Percentiles rank a stretch among this genome's conserved stretches.
phyloP scores from a whole-genome alignment of 2,329 filamentous ascomycete species.

The Colletotrichum phormii region DNA sequence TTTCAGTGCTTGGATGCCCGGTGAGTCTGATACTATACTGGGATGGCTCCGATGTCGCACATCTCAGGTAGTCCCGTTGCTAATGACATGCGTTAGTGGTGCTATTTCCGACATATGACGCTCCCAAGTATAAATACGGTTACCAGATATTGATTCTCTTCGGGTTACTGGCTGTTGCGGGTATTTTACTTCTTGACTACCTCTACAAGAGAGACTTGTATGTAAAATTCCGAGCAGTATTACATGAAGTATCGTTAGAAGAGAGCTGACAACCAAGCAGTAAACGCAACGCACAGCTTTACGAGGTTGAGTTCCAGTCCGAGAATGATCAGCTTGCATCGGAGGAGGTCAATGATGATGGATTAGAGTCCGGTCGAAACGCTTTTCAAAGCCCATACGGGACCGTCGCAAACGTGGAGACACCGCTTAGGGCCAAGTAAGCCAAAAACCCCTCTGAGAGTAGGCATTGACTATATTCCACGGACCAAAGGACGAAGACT shows the following conservation, averaged over 20 bases:
- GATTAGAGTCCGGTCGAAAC: too few relatives aligned
- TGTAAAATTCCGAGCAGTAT: neutral
- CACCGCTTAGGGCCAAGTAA: neutral
- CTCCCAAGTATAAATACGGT: neutral
- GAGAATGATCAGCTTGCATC: neutral
- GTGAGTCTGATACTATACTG: neutral
- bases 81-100: neutral
- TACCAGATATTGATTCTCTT: neutral
- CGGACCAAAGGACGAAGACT: too few relatives aligned
- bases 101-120: neutral
- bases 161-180: neutral
- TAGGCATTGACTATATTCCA: too few relatives aligned
- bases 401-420: neutral
- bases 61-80: neutral
- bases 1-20: neutral
- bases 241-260: neutral
- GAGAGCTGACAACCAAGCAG: neutral
- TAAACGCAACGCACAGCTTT: neutral
- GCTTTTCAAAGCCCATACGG: neutral
- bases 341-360: neutral
- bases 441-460: rapidly evolving
- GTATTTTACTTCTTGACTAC: neutral
- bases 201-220: neutral
- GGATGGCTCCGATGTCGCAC: neutral
- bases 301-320: neutral